Percentiles rank a stretch among this genome's conserved stretches.
These are phyloP conservation scores for Mucor racemosus DNA, from an alignment of 371 early-diverging fungal species.

Conservation along the genomic window DNA sequence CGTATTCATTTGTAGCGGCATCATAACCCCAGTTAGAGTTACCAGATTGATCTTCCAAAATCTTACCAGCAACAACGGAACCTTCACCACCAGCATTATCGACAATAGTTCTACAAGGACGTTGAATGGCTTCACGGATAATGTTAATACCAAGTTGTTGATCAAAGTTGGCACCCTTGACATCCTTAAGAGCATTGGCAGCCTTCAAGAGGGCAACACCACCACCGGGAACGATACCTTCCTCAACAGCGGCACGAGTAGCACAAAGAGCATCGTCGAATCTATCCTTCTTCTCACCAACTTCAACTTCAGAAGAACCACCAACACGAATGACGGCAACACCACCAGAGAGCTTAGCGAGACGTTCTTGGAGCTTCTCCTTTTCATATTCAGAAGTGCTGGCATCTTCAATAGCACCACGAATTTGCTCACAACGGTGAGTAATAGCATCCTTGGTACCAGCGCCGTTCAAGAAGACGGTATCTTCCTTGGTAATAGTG, in stretches of 20 bases:
- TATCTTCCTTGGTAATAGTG: slow-evolving; percentile 98
- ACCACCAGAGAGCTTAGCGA: slow-evolving; percentile 97
- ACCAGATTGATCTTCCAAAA: slow-evolving; percentile 75
- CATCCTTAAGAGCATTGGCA: slow-evolving; percentile 70
- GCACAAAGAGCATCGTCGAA: slow-evolving; percentile 98
- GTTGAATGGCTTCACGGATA: slow-evolving; percentile 90
- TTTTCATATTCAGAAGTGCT: slow-evolving; percentile 94
- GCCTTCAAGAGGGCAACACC: slow-evolving; percentile 96
- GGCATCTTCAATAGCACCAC: slow-evolving; percentile 81
- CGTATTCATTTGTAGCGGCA: slow-evolving; percentile 89
- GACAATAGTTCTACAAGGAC: slow-evolving; percentile 92
- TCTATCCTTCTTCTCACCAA: slow-evolving; percentile 98
- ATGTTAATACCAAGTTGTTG: slow-evolving; percentile 96
- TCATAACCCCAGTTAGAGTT: slow-evolving; percentile 93
- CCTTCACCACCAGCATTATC: slow-evolving; percentile 97
- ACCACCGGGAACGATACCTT: slow-evolving; percentile 98
- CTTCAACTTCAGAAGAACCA: slow-evolving; percentile 96
- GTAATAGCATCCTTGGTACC: slow-evolving; percentile 86
- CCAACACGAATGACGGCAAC: slow-evolving; percentile 99
- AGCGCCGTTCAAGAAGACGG: slow-evolving; percentile 93
- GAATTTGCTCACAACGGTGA: slow-evolving; percentile 96
- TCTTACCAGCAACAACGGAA: slow-evolving; percentile 93
- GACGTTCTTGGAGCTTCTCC: slow-evolving; percentile 98
- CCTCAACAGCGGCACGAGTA: slow-evolving; percentile 98
- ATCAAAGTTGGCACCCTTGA: slow-evolving; percentile 95